Conservation (phyloP, 345 rosid genomes). For the Bruguiera parviflora region DNA sequence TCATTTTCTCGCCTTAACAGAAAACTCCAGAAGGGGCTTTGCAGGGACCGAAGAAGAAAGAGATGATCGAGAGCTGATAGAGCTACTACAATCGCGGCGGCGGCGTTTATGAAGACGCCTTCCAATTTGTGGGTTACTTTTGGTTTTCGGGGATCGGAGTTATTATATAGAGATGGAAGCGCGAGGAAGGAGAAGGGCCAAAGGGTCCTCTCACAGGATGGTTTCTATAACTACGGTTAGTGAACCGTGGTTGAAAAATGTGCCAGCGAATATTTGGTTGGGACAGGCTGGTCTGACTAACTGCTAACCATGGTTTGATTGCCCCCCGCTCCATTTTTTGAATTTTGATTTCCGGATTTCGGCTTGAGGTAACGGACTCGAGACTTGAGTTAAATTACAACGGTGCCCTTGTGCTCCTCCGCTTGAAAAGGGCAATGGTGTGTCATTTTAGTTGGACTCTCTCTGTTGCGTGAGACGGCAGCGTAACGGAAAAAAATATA, state of each 20-base stretch:
- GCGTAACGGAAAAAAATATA: neutral
- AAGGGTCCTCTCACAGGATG: neutral
- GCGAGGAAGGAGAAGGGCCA: neutral
- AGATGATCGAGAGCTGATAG: too few species aligned
- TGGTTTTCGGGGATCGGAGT: neutral
- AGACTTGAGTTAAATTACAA: slow-evolving; percentile 6
- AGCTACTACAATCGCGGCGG: neutral
- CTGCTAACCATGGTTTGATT: slow-evolving; percentile 22
- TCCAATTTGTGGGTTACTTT: neutral
- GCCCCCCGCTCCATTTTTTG: slow-evolving; percentile 16
- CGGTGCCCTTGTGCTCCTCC: neutral
- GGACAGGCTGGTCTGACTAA: neutral
- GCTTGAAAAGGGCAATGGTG: neutral
- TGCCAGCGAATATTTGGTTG: slow-evolving; percentile 12
- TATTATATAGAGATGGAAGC: neutral
- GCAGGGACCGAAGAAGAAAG: neutral
- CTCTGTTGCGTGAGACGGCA: neutral
- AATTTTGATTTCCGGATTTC: slow-evolving; percentile 13
- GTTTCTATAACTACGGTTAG: slow-evolving; percentile 13
- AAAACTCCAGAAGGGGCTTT: too few species aligned
- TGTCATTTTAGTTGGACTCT: neutral
- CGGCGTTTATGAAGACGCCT: slow-evolving; percentile 64
- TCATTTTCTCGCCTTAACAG: slow-evolving; percentile 2
- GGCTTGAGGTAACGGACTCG: neutral
- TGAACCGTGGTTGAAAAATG: slow-evolving; percentile 5